Percentiles rank a stretch among this genome's conserved stretches.
phyloP scores from a whole-genome alignment of 192 early-diverging fungal species.

The Umbelopsis vinacea region DNA sequence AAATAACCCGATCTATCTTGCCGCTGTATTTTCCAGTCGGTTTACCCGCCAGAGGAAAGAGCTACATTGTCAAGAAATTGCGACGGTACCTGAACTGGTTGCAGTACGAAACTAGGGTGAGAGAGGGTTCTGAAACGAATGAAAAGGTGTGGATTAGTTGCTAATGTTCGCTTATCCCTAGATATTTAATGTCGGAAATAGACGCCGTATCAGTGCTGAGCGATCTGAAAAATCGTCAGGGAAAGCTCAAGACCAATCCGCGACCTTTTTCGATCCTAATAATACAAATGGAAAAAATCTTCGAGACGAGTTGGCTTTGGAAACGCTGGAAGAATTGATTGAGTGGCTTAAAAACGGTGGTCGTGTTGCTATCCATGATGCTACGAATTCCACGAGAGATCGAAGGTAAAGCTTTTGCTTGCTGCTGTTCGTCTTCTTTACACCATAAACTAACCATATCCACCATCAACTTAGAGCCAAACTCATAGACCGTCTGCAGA shows the following conservation, averaged over 20 bases:
- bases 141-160: not conserved
- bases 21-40: conserved; percentile 61
- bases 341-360: conserved; percentile 87
- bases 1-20: not conserved
- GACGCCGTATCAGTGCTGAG: conserved; percentile 71
- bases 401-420: conserved; percentile 57
- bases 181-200: conserved; percentile 97
- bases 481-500: conserved; percentile 62
- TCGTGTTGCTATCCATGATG: conserved; percentile 92
- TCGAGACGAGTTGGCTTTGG: conserved; percentile 88
- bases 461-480: not conserved
- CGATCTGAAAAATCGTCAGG: conserved; percentile 36
- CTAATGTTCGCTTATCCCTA: conserved; percentile 42
- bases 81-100: conserved; percentile 86
- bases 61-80: conserved; percentile 95
- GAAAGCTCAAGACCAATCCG: conserved; percentile 64
- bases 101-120: conserved; percentile 78
- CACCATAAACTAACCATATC: not conserved
- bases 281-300: conserved; percentile 76
- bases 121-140: not conserved
- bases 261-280: conserved; percentile 92
- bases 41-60: conserved; percentile 93
- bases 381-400: conserved; percentile 91
- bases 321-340: conserved; percentile 90
- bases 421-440: not conserved